Conservation (phyloP, 306 rosid species). For the Begonia peltatifolia region DNA sequence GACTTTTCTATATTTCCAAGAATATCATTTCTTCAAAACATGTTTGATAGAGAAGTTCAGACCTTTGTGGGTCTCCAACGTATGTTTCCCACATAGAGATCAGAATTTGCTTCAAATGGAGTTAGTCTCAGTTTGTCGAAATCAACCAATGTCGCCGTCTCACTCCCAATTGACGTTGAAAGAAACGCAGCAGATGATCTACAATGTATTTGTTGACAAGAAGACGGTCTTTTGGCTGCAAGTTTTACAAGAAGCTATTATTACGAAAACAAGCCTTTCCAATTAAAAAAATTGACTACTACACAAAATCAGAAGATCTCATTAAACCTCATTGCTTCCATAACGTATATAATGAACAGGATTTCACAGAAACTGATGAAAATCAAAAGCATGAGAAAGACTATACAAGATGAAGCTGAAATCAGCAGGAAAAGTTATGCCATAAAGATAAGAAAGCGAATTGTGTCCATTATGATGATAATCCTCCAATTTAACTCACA, state of each 20-base stretch:
- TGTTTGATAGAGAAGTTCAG: background rate
- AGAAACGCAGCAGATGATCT: conserved; percentile 35
- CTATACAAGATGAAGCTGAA: no score
- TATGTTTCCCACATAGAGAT: conserved; percentile 21
- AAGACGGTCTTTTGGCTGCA: conserved; percentile 56
- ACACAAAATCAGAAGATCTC: no score
- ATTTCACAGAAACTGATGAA: no score
- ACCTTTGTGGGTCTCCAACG: conserved; percentile 56
- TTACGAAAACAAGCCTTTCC: background rate
- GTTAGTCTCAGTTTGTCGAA: conserved; percentile 38
- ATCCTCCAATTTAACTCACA: no score
- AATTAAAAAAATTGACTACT: no score
- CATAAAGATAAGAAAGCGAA: no score
- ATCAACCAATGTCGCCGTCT: conserved; percentile 30
- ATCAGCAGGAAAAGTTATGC: no score
- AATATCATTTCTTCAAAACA: background rate
- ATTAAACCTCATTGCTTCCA: no score
- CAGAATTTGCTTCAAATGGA: conserved; percentile 28
- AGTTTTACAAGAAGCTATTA: conserved; percentile 1
- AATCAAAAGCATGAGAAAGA: no score
- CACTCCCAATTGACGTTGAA: conserved; percentile 28
- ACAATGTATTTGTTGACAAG: conserved; percentile 42
- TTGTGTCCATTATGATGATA: no score
- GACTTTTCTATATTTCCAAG: no score
- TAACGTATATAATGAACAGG: no score